Base-by-base conservation (phyloP, 2,329 filamentous ascomycete species). In the Apiospora kogelbergensis region DNA sequence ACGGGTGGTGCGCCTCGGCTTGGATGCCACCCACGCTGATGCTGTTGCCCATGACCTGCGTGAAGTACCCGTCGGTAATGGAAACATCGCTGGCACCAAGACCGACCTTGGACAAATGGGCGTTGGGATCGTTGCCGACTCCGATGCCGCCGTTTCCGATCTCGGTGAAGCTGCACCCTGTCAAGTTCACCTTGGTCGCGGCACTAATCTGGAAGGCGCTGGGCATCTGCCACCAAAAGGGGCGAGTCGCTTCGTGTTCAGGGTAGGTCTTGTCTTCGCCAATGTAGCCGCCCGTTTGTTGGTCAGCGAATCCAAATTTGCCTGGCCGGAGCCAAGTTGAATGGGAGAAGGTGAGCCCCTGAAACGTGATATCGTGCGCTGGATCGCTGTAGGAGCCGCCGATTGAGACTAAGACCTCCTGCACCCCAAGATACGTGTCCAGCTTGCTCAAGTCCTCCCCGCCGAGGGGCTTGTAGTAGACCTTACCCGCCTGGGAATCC, bases 21-120 rank as follows among this genome's bases (percentile, higher is more conserved):
- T 65, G 63, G 13, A 65, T 65, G 24, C 63, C 63, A 24, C 63
- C 63, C 40, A 44, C 63, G 24, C 37, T 65, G 37, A 65, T 65
- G 40, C 63, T 65, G 63, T 65, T 65, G 40, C 63, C 63, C 63
- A 65, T 65, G 1, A 65, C 63, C 26, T 65, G 63, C n/a, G 63
- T 65, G 40, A 65, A 65, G 63, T 65, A 65, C 5, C 63, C 24
- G 6, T 65, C 63, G 10, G 41, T 41, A 22, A 65, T 65, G 37
- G 63, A 65, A 10, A 65, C 26, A 10, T 30, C 63, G 20, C 63
- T 65, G 37, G 63, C 63, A 6, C 63, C 40, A 13, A 65, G 63
- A 13, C 63, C 63, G 5, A 65, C 17, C 2, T 44, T 44, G 37
- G 63, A 42, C 6, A 65, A 17, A n/a, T 65, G 63, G 6, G 63